Base-by-base conservation (phyloP, 2,329 filamentous ascomycete species). In the Penicillium sp. region DNA sequence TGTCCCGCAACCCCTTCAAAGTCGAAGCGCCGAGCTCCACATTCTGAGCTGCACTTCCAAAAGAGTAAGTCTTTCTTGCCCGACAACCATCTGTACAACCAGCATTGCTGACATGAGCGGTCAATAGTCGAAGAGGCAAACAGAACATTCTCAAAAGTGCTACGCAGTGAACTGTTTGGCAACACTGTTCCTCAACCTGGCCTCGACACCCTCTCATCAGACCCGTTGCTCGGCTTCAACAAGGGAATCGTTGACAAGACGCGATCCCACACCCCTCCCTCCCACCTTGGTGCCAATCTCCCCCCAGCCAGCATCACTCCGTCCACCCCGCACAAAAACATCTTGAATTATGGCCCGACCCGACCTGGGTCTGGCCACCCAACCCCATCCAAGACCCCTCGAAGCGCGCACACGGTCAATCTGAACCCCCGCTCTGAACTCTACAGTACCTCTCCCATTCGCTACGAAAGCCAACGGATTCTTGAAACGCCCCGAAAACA, bases 311-410 rank as follows among this genome's bases (percentile, higher is more conserved):
- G 82, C 48, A 77, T 93, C 49, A 95, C 91, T 0, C 93, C 93
- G 0, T 95, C 91, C 1, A 98, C 93, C 4, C 93, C 93, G 8
- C 90, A 95, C 70, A 97, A 96, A 73, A 98, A 98, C 58, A 81
- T 98, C 35, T 97, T 98, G 66, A 88, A 86, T 26, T 96, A 95
- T 67, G 84, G 88, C 70, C 90, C 88, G 3, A 86, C 88, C 29
- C 73, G 73, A 27, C 82, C 88, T 60, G 79, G 85, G 43, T 85
- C 83, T 18, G 86, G 86, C n/a, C 88, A 95, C 59, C 87, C 85
- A 1, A 95, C 90, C 4, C 90, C 90, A 2, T 88, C 88, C 9
- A 85, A 88, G 69, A 96, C 93, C 2, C 90, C 91, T 1, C 87
- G 90, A 63, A 91, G 86, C 61, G 82, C 90, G 46, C 85, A 93